Conservation (phyloP, 129 eudicot genomes). For the Helichrysum umbraculigerum region DNA sequence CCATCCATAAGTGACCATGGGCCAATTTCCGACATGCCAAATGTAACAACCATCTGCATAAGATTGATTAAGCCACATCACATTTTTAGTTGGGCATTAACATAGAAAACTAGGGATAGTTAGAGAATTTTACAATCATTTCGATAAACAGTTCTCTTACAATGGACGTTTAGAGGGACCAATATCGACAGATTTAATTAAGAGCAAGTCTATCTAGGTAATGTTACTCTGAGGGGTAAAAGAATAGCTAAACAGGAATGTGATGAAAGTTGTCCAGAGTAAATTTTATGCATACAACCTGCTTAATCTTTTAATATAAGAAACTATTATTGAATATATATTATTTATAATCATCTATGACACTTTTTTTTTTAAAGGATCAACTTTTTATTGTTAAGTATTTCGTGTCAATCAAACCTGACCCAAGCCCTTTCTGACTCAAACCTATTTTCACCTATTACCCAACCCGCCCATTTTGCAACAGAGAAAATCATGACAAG, state of each 20-base stretch:
- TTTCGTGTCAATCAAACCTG: not conserved
- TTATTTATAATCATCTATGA: no score
- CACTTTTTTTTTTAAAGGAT: no score
- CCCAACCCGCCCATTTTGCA: not conserved
- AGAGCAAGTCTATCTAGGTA: no score
- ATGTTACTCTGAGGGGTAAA: not conserved
- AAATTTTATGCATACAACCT: not conserved
- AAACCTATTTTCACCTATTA: not conserved
- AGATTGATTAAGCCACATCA: constrained; percentile 15
- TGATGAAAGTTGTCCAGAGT: not conserved
- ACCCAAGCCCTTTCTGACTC: not conserved
- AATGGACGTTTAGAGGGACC: no score
- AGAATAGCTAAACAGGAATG: not conserved
- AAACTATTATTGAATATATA: no score
- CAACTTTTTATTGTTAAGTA: no score
- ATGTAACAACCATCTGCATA: constrained; percentile 83
- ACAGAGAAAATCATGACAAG: not conserved
- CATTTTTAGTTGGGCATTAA: not conserved
- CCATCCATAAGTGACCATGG: constrained; percentile 99
- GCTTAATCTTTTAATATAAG: not conserved
- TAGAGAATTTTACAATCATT: not conserved
- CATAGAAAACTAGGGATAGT: not conserved
- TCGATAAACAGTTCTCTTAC: not conserved
- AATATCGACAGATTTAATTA: not conserved
- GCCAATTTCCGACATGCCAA: constrained; percentile 95